Evolutionary conservation across 768 basidiomycete genomes (phyloP), one percentile per base, ranked within the genome.

Genomic region (Hericium erinaceus): DNA sequence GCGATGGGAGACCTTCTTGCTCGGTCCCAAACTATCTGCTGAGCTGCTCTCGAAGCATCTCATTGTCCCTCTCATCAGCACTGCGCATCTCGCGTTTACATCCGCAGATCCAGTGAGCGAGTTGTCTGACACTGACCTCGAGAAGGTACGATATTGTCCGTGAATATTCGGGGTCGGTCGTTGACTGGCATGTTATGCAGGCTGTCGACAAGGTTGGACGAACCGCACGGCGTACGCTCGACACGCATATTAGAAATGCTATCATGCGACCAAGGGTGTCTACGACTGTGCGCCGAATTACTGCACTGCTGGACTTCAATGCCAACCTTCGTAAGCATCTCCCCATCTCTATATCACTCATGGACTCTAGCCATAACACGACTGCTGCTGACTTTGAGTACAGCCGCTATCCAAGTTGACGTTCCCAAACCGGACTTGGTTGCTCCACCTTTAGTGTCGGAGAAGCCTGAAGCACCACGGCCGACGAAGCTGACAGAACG

Each of bases 11-110:
- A 78, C 83, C 15, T 80, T 77, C 67, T 79, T 77, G 61, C 66
- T 87, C 39, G 86, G 87, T 8, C 74, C 82, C 67, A 84, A 76
- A 68, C 64, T 70, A 37, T 85, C 88, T 39, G 81, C 89, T 58
- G 85, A 88, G 53, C 73, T 89, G 56, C 75, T 92, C 54, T 91
- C 89, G 59, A 85, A 78, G 61, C 89, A 92, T 64, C 80, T 91
- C 61, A 82, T 91, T 60, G 73, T 85, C 59, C 89, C 89, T 7
- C 75, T 91, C 59, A 83, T 92, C 66, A 88, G 82, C 67, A 72
- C 81, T 49, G 83, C 77, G 58, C 82, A 89, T 68, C 70, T 89
- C 61, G 79, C 84, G 2, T 85, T 90, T 70, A 75, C 79, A 52
- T 83, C 83, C 39, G 64, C 80, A 55, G 80, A 87, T 59, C 69